Evolutionary conservation across 257 asterid species (phyloP).

Genomic region (Asclepias syriaca): DNA sequence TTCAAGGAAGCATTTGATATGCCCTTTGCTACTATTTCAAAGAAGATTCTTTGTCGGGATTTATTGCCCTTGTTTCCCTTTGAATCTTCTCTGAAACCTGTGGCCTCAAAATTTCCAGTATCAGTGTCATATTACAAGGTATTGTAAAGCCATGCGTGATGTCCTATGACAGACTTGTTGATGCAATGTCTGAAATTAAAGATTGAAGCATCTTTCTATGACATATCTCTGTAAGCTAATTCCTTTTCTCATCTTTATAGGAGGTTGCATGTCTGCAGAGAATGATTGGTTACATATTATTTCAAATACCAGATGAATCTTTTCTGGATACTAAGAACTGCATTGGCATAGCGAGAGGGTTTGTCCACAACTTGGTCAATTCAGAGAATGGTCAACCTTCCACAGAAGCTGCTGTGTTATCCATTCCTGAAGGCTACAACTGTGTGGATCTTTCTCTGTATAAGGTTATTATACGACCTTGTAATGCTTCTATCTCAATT

Average conservation of each 20-base stretch:
- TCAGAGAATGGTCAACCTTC: slow-evolving; percentile 35
- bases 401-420: slow-evolving; percentile 56
- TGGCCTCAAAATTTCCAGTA: slow-evolving; percentile 38
- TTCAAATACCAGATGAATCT: slow-evolving; percentile 68
- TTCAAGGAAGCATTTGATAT: slow-evolving; percentile 82
- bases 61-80: slow-evolving; percentile 83
- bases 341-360: slow-evolving; percentile 69
- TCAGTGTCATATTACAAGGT: slow-evolving; percentile 85
- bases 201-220: neutral
- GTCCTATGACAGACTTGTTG: neutral
- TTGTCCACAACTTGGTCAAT: slow-evolving; percentile 42
- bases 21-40: slow-evolving; percentile 82
- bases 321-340: slow-evolving; percentile 54
- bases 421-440: slow-evolving; percentile 70
- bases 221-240: neutral
- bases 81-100: slow-evolving; percentile 29
- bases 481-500: slow-evolving; percentile 14
- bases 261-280: slow-evolving; percentile 39
- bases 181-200: neutral
- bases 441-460: slow-evolving; percentile 81
- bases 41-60: slow-evolving; percentile 63
- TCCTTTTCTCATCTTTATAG: slow-evolving; percentile 27
- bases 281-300: slow-evolving; percentile 58
- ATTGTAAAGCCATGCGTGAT: slow-evolving; percentile 7
- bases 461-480: slow-evolving; percentile 41